Evolutionary conservation across 1,284 basidiomycete genomes (phyloP), one percentile per base, ranked within the genome.

Genomic region (Ceraceosorus bombacis): DNA sequence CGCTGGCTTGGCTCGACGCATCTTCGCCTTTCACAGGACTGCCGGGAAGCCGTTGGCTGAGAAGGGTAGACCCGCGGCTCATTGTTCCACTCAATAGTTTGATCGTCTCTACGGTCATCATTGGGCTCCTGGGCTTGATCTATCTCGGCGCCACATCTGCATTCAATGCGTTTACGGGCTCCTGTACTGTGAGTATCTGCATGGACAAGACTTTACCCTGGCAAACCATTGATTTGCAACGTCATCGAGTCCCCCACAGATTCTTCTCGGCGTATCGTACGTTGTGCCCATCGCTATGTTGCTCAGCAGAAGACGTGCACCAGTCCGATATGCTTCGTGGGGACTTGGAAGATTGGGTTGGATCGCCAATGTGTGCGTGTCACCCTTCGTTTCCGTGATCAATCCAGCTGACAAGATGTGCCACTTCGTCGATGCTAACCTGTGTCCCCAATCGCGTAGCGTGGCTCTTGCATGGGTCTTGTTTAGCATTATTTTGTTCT

Each of bases 401-500:
- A 52, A 10, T 27, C 13, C 15, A 52, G 10, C 37, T 13, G 51
- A 12, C 15, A 15, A 48, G 12, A 12, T 48, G 46, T 48, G 46
- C 46, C 12, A 2, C 46, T 48, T 49, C n/a, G 2, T n/a, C 15
- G 15, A n/a, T 49, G 15, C 46, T 49, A n/a, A n/a, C n/a, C 46
- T 52, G 2, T 52, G 27, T 52, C 38, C 9, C 43, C 43, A 46
- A 46, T 15, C 15, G 43, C 43, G 43, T 46, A 55, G 49, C 49
- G 67, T 80, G 53, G 79, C 79, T 2, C 74, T 80, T 38, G 62
- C 74, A 2, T 81, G 80, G 80, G 80, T 80, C 65, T 51, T 78
- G 2, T 75, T 81, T 58, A 78, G 79, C 51, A 79, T 80, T 46
- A 70, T 80, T 54, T 70, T 81, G 38, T 81, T 81, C 71, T 80